Percentiles rank a stretch among this genome's conserved stretches.
Conservation (phyloP, 805 yeast genomes). For the Cyberlindnera japonica region DNA sequence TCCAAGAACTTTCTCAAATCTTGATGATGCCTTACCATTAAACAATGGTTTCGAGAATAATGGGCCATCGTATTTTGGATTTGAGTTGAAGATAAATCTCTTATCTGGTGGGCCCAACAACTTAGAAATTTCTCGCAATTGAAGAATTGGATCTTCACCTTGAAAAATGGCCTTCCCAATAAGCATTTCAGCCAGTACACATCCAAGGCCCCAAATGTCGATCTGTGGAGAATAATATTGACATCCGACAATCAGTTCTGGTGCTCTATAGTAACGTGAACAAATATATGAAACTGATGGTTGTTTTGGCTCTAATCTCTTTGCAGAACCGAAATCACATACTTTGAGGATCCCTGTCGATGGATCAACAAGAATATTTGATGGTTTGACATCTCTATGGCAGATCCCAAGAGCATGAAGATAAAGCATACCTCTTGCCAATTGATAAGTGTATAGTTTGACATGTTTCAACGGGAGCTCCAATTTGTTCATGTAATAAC, state of each 20-base stretch:
- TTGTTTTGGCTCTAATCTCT: constrained; percentile 69
- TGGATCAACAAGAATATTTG: constrained; percentile 76
- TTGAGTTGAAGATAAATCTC: constrained; percentile 66
- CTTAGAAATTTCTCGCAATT: constrained; percentile 86
- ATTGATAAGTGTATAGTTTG: constrained; percentile 73
- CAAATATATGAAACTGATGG: constrained; percentile 95
- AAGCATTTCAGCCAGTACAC: constrained; percentile 92
- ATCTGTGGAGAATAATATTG: constrained; percentile 84
- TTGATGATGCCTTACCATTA: constrained; percentile 48
- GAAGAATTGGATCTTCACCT: constrained; percentile 85
- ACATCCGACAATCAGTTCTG: constrained; percentile 91
- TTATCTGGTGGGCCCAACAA: constrained; percentile 84
- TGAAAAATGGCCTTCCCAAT: constrained; percentile 94
- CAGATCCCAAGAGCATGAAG: constrained; percentile 77
- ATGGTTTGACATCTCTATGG: constrained; percentile 83
- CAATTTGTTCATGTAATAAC: constrained; percentile 56
- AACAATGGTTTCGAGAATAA: constrained; percentile 63
- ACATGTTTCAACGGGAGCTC: constrained; percentile 70
- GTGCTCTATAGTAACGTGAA: constrained; percentile 93
- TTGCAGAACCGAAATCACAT: constrained; percentile 86
- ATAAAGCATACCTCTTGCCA: constrained; percentile 80
- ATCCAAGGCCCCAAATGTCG: constrained; percentile 97
- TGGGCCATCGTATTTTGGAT: constrained; percentile 74
- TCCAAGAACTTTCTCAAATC: constrained; percentile 64
- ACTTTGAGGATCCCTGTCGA: constrained; percentile 61